These are phyloP conservation scores for Fistulifera pelliculosa DNA, from an alignment of 108 stramenopile species.

Conservation along the genomic window DNA sequence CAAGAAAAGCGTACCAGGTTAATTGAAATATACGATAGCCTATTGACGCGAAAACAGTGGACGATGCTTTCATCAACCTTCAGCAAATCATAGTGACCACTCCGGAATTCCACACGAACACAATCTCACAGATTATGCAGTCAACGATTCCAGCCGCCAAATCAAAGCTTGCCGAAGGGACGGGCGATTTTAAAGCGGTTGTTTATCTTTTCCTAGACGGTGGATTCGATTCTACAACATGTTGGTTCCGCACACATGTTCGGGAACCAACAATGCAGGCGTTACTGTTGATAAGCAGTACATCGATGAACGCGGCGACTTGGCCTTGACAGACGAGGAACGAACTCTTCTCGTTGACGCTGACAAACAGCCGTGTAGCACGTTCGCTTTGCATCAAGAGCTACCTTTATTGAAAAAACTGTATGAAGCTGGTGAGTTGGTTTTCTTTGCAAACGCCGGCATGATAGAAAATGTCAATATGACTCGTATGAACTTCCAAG, in stretches of 20 bases:
- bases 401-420: constrained; percentile 16
- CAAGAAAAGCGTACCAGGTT: no score
- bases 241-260: constrained; percentile 37
- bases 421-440: constrained; percentile 26
- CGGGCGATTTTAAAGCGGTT: constrained; percentile 45
- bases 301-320: constrained; percentile 12
- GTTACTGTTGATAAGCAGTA: constrained; percentile 18
- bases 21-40: no score
- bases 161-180: background rate
- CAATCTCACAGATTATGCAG: no score
- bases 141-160: background rate
- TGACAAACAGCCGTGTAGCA: constrained; percentile 21
- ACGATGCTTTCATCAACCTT: constrained; percentile 5
- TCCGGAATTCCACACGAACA: constrained; percentile 28
- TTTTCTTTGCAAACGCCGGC: constrained; percentile 42
- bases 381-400: constrained; percentile 29
- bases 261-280: constrained; percentile 3
- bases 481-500: constrained; percentile 7
- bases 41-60: constrained; percentile 2
- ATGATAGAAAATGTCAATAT: constrained; percentile 5
- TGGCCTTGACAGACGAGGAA: constrained; percentile 15
- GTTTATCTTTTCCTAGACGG: constrained; percentile 41
- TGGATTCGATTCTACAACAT: constrained; percentile 50
- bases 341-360: constrained; percentile 16
- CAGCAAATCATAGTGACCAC: constrained; percentile 15